These are phyloP conservation scores for Puccinia triticina DNA, from an alignment of 1,284 basidiomycete species.

Conservation along the genomic window DNA sequence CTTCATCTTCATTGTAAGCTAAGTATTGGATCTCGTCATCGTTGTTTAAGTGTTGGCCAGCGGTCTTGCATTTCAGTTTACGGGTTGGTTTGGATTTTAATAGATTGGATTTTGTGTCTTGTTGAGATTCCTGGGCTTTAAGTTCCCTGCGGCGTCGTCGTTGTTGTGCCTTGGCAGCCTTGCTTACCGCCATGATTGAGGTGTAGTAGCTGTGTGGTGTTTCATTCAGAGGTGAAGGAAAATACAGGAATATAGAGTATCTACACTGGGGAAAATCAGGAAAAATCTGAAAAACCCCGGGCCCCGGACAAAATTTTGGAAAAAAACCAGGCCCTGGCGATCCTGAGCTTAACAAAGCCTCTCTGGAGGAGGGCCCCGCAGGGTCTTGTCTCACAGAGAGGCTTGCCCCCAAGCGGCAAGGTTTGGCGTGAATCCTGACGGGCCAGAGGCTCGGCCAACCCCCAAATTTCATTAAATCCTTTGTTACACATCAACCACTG, in stretches of 20 bases:
- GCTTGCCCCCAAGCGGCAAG: too few relatives aligned
- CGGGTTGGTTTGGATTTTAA: background rate
- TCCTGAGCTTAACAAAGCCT: background rate
- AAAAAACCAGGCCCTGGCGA: background rate
- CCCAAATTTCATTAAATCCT: too few relatives aligned
- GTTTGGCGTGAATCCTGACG: too few relatives aligned
- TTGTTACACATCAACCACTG: too few relatives aligned
- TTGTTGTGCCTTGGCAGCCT: background rate
- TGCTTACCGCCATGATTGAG: background rate
- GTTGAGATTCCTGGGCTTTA: background rate
- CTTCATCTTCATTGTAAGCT: too few relatives aligned
- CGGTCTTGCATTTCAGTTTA: background rate
- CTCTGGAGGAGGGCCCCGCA: too few relatives aligned
- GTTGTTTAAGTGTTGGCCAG: background rate
- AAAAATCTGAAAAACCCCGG: background rate
- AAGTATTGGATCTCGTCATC: background rate
- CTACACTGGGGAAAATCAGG: background rate
- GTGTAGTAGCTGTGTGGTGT: background rate
- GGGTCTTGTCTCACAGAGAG: too few relatives aligned
- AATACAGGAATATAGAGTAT: slow-evolving; percentile 4
- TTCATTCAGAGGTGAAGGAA: background rate
- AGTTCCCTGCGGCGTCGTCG: background rate
- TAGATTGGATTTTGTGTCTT: background rate
- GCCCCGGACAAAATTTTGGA: slow-evolving; percentile 6
- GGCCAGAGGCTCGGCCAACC: too few relatives aligned